Evolutionary conservation across 805 yeast genomes (phyloP), one percentile per base, ranked within the genome.

Genomic region (Ogataea nakhonphanomensis): DNA sequence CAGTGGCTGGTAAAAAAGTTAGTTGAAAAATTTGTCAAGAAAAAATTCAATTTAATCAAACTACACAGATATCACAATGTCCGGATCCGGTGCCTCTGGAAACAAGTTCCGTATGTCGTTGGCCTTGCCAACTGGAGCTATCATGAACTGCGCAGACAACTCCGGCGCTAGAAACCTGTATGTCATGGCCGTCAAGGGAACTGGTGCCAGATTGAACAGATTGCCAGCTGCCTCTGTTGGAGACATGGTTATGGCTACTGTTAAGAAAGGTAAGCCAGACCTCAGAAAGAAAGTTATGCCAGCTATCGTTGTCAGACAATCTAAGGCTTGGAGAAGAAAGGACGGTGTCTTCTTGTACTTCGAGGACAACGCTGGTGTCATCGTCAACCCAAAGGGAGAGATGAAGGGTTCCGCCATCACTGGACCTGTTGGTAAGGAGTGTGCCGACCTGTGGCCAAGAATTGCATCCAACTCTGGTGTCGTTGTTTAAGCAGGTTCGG

Each of bases 401-500:
- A 93, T 95, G 99, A 93, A 93, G 83, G 99, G 99, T 78, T 95
- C 99, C 61, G 99, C 99, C 68, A 93, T 93, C 73, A 95, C 99
- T 69, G 99, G 99, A 75, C 99, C 99, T 68, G 99, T 93, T 70
- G 98, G 97, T 74, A 93, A 93, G 80, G 99, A 93, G 81, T 95
- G 99, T 82, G 99, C 99, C 72, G 99, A 93, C 72, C 85, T 93
- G 74, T 93, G 99, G 99, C 99, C 99, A 74, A 88, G 99, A 81
- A 93, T 93, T 79, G 98, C 99, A 69, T 89, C 97, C 62, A 88
- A 88, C 91, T 93, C 99, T 65, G 99, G 99, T 88, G 99, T 93
- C 73, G 99, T 93, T 74, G 99, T 90, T 73, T 93, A 90, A 81
- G 65, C 51, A 30, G 41, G 39, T 30, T 32, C 30, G 37, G 29